phyloP scores from a whole-genome alignment of 306 rosid genomes.

The Inga leiocalycina region DNA sequence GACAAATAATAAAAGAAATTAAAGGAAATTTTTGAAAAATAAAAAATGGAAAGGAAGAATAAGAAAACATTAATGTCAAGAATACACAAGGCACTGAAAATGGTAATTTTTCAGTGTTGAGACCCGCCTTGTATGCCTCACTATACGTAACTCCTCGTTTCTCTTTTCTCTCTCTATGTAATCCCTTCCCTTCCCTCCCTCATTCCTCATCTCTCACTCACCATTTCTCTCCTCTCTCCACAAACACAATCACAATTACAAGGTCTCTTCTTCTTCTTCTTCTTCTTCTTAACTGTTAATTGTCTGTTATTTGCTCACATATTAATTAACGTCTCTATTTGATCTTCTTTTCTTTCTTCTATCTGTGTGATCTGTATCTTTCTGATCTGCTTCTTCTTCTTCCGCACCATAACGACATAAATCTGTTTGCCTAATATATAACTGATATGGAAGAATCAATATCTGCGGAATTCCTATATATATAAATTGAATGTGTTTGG shows the following conservation, averaged over 20 bases:
- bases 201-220: neutral
- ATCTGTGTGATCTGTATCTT: neutral
- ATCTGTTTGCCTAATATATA: neutral
- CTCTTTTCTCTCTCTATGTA: neutral
- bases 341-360: neutral
- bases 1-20: no score
- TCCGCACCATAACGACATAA: neutral
- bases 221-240: neutral
- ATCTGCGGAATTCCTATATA: neutral
- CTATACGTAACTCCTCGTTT: neutral
- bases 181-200: neutral
- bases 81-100: no score
- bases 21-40: no score
- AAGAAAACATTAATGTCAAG: neutral
- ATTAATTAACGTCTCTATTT: neutral
- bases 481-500: neutral
- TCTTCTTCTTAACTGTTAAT: neutral
- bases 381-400: neutral
- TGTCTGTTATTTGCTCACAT: neutral
- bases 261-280: slow-evolving; percentile 9
- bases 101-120: neutral
- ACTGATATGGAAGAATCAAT: neutral
- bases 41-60: neutral
- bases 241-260: neutral
- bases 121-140: neutral